These are phyloP conservation scores for Deinandra increscens DNA, from an alignment of 129 eudicot genomes.

Conservation along the genomic window DNA sequence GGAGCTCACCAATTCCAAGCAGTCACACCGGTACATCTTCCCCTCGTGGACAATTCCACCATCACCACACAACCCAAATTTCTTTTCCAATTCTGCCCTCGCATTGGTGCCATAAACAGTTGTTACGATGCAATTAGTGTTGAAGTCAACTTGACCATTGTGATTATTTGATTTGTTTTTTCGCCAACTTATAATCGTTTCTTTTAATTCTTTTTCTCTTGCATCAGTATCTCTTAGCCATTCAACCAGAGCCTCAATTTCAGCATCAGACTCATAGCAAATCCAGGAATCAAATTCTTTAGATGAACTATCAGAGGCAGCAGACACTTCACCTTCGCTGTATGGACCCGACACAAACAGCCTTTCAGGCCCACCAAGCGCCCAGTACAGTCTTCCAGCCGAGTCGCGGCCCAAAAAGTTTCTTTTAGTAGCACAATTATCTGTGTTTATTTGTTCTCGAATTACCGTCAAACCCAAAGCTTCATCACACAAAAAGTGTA, in stretches of 20 bases:
- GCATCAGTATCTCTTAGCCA: slow-evolving; percentile 63
- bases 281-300: slow-evolving; percentile 51
- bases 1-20: slow-evolving; percentile 67
- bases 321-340: slow-evolving; percentile 25
- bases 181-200: slow-evolving; percentile 56
- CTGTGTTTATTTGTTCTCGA: slow-evolving; percentile 58
- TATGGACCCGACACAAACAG: slow-evolving; percentile 40
- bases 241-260: slow-evolving; percentile 49
- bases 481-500: slow-evolving; percentile 81
- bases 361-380: slow-evolving; percentile 45
- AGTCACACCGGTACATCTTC: slow-evolving; percentile 58
- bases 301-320: slow-evolving; percentile 18
- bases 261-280: slow-evolving; percentile 64
- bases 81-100: slow-evolving; percentile 46
- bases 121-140: slow-evolving; percentile 27
- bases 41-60: slow-evolving; percentile 25
- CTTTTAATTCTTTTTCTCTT: slow-evolving; percentile 69
- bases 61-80: slow-evolving; percentile 37
- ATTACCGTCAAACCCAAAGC: slow-evolving; percentile 53
- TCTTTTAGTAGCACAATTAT: slow-evolving; percentile 50
- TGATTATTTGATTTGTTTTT: slow-evolving; percentile 28
- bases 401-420: slow-evolving; percentile 79
- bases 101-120: slow-evolving; percentile 50
- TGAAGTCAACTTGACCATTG: slow-evolving; percentile 24
- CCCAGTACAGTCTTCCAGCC: slow-evolving; percentile 77